phyloP scores from a whole-genome alignment of 768 basidiomycete genomes.

The Tricholoma sp. region DNA sequence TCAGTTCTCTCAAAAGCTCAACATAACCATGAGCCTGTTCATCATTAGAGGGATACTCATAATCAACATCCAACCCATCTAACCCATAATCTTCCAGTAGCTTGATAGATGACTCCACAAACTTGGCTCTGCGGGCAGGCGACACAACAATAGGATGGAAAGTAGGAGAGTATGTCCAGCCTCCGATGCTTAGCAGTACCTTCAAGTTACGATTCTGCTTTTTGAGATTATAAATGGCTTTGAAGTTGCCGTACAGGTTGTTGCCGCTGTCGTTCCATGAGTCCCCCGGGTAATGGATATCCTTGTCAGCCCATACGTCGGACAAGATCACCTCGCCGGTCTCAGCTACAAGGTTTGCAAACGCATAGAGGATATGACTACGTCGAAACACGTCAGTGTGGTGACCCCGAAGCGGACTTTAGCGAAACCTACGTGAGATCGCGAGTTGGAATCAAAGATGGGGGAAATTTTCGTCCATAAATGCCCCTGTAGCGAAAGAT shows the following conservation, averaged over 20 bases:
- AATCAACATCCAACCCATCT: conserved; percentile 90
- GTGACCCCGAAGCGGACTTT: conserved; percentile 5
- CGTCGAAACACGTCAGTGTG: neutral
- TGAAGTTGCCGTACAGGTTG: conserved; percentile 95
- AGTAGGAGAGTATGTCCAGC: conserved; percentile 88
- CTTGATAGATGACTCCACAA: conserved; percentile 75
- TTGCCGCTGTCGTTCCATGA: conserved; percentile 89
- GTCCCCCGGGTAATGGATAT: conserved; percentile 94
- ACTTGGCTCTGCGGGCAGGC: conserved; percentile 57
- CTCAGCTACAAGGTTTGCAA: conserved; percentile 81
- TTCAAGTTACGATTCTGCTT: conserved; percentile 78
- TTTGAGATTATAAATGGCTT: conserved; percentile 89
- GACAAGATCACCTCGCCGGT: conserved; percentile 85
- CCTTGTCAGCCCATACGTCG: conserved; percentile 92
- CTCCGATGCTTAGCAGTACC: conserved; percentile 84
- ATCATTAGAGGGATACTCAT: conserved; percentile 84
- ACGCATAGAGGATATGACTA: conserved; percentile 89
- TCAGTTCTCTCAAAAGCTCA: conserved; percentile 70
- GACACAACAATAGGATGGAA: conserved; percentile 80
- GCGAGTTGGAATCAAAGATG: conserved; percentile 72
- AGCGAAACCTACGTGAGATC: conserved; percentile 71
- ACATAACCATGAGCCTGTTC: conserved; percentile 81
- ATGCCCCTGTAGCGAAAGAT: conserved; percentile 63
- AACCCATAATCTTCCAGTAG: conserved; percentile 89
- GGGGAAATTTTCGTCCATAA: conserved; percentile 89